phyloP scores from a whole-genome alignment of 2,329 filamentous ascomycete species.

The Dactylellina haptotyla region DNA sequence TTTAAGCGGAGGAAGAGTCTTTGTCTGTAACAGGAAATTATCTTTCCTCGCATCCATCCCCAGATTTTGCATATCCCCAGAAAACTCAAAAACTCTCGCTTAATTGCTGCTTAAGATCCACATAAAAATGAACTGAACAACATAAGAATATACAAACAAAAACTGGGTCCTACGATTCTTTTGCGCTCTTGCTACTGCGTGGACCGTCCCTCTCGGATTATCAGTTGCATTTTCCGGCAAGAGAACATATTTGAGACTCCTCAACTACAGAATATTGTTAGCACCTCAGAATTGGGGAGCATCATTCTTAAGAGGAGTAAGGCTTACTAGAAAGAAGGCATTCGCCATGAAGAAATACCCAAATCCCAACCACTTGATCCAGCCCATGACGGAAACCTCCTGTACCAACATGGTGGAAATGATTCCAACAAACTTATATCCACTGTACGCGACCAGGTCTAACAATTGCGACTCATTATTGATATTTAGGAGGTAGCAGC shows the following conservation, averaged over 20 bases:
- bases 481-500: slow-evolving; percentile 92
- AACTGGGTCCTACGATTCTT: slow-evolving; percentile 90
- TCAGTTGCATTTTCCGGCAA: slow-evolving; percentile 81
- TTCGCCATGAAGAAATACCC: slow-evolving; percentile 92
- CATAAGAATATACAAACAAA: slow-evolving; percentile 91
- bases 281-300: not conserved
- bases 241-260: slow-evolving; percentile 93
- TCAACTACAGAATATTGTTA: slow-evolving; percentile 70
- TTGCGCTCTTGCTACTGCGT: slow-evolving; percentile 80
- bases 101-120: slow-evolving; percentile 73
- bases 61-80: not conserved
- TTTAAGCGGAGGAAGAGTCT: not conserved
- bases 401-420: slow-evolving; percentile 79
- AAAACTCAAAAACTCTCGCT: not conserved
- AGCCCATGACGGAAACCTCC: slow-evolving; percentile 68
- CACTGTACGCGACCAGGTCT: slow-evolving; percentile 93
- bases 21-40: not conserved
- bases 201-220: slow-evolving; percentile 72
- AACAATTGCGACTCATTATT: slow-evolving; percentile 92
- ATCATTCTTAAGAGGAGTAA: slow-evolving; percentile 36
- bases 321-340: slow-evolving; percentile 86
- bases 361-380: slow-evolving; percentile 88
- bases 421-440: slow-evolving; percentile 98
- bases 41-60: not conserved
- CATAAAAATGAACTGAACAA: slow-evolving; percentile 95